phyloP scores from a whole-genome alignment of 164 flowering plant genomes.

The Tinospora cordifolia region DNA sequence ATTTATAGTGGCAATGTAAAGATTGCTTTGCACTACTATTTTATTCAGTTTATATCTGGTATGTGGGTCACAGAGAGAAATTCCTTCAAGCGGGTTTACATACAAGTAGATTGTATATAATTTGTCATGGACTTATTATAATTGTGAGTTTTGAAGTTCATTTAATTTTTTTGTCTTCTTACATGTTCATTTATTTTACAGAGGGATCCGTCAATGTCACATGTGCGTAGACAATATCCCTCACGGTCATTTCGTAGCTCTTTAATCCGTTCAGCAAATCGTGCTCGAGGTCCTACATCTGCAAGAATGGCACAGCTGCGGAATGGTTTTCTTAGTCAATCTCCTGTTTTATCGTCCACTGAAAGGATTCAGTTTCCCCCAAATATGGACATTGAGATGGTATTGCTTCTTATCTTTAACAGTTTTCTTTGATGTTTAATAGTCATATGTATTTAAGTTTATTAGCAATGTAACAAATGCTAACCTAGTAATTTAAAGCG shows the following conservation, averaged over 20 bases:
- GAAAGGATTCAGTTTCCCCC: constrained; percentile 43
- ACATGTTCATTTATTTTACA: constrained; percentile 12
- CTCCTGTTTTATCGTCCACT: constrained; percentile 27
- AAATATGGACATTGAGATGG: constrained; percentile 64
- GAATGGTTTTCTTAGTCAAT: constrained; percentile 25
- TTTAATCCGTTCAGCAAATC: constrained; percentile 36
- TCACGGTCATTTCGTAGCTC: constrained; percentile 28
- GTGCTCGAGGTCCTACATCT: constrained; percentile 31
- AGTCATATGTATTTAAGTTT: too few relatives aligned
- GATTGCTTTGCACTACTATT: too few relatives aligned
- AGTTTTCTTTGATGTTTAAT: constrained; percentile 9
- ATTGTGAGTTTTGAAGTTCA: neutral
- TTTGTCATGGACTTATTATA: too few relatives aligned
- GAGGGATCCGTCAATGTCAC: constrained; percentile 33
- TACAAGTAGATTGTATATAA: too few relatives aligned
- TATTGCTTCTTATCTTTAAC: constrained; percentile 20
- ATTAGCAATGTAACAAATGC: too few relatives aligned
- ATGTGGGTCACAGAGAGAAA: too few relatives aligned
- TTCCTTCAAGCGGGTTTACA: too few relatives aligned
- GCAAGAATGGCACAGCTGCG: constrained; percentile 45
- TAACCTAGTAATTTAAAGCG: too few relatives aligned
- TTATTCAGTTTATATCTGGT: too few relatives aligned
- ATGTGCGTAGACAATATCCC: constrained; percentile 27
- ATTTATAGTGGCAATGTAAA: too few relatives aligned
- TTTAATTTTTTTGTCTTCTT: neutral